Evolutionary conservation across 2,329 filamentous ascomycete genomes (phyloP), one percentile per base, ranked within the genome.

Genomic region (Colletotrichum sp.): DNA sequence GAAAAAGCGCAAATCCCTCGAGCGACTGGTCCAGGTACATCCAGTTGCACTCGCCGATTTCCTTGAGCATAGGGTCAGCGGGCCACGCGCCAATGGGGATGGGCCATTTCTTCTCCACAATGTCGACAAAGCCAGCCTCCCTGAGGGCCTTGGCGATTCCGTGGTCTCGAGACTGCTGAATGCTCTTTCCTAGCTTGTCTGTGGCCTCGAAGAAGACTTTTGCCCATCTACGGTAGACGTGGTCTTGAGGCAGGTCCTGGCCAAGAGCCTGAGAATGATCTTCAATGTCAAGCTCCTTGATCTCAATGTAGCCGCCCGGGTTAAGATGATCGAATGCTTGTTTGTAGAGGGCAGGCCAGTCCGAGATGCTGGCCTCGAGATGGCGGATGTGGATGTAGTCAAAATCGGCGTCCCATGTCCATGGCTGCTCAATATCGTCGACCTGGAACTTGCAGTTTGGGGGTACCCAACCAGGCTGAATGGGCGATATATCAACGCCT

Each of bases 371-470:
- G 29, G 92, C 92, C 6, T 88, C 85, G 78, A 93, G 84, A 79
- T 90, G 86, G 34, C 90, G 89, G 12, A 90, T 89, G 80, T 93
- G 92, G 70, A 94, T 88, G 78, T 89, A 91, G 83, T 93, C 91
- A 79, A 91, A 90, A 39, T 86, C 83, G 71, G 88, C 80, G 3
- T 83, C 79, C 27, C 66, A 73, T 11, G 90, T 84, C 91, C 91
- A 92, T 2, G 82, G 80, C 44, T 72, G 81, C 68, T 73, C 82
- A 73, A 71, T 82, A 78, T 83, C 85, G 67, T 82, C 85, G 72
- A 86, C 82, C 15, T 84, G 80, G 55, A 86, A 86, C 6, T 82
- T 78, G 5, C 84, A 65, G 22, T 86, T 86, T 6, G 84, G 83
- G 0, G 84, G 83, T 2, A 92, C 88, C 84, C 89, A 89, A 44